phyloP scores from a whole-genome alignment of 768 basidiomycete species.

The Leccinellum albellum region DNA sequence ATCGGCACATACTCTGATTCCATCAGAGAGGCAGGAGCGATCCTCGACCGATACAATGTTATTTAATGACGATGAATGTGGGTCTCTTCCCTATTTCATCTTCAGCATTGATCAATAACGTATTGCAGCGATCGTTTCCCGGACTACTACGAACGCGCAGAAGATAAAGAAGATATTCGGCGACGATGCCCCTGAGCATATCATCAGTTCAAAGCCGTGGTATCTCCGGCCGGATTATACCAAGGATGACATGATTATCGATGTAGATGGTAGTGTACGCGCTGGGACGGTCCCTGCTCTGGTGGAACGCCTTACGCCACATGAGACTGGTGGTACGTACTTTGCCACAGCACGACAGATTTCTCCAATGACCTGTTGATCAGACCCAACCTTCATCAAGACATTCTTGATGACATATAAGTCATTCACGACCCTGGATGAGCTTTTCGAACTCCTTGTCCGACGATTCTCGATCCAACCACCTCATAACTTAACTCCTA shows the following conservation, averaged over 20 bases:
- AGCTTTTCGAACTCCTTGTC: slow-evolving; percentile 78
- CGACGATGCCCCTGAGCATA: slow-evolving; percentile 42
- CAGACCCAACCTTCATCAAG: slow-evolving; percentile 76
- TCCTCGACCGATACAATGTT: slow-evolving; percentile 18
- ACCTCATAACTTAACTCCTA: slow-evolving; percentile 58
- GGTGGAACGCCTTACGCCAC: slow-evolving; percentile 86
- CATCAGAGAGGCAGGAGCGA: slow-evolving; percentile 21
- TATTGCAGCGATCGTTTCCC: slow-evolving; percentile 20
- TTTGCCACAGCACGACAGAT: neutral
- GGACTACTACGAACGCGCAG: slow-evolving; percentile 34
- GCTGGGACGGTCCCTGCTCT: slow-evolving; percentile 85
- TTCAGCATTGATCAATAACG: neutral
- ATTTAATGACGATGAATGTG: slow-evolving; percentile 27
- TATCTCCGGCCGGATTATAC: slow-evolving; percentile 81
- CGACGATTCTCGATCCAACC: slow-evolving; percentile 75
- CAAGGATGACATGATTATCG: slow-evolving; percentile 78
- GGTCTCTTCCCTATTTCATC: neutral
- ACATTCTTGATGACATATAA: slow-evolving; percentile 97
- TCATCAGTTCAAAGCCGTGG: slow-evolving; percentile 62
- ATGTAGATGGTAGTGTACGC: slow-evolving; percentile 77
- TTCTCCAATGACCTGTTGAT: slow-evolving; percentile 5
- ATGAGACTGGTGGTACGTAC: slow-evolving; percentile 76
- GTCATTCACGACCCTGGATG: slow-evolving; percentile 82
- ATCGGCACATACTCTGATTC: slow-evolving; percentile 24
- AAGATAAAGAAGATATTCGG: slow-evolving; percentile 42